Evolutionary conservation across 108 stramenopile genomes (phyloP).

Genomic region (Cylindrotheca closterium): DNA sequence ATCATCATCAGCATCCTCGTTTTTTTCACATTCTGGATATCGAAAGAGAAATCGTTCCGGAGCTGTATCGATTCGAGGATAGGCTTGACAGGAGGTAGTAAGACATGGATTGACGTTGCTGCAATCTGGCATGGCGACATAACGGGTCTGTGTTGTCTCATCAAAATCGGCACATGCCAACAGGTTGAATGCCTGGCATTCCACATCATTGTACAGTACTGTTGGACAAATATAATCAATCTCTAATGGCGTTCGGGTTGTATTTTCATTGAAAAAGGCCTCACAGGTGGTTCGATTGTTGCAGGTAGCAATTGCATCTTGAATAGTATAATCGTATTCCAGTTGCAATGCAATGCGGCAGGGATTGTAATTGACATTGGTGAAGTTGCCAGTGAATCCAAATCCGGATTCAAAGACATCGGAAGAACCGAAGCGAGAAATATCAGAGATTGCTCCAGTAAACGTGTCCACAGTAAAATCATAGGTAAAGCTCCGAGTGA

Average conservation of each 20-base stretch:
- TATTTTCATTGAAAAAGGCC: not conserved
- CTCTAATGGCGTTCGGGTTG: not conserved
- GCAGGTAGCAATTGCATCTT: not conserved
- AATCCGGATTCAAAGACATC: not conserved
- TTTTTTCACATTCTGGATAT: not conserved
- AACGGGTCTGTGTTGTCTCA: not conserved
- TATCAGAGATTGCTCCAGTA: not conserved
- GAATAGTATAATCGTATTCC: not conserved
- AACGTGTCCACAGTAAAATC: not conserved
- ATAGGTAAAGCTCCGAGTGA: not conserved
- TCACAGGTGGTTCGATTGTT: not conserved
- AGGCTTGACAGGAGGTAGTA: constrained; percentile 1
- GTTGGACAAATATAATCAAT: not conserved
- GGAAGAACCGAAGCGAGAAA: not conserved
- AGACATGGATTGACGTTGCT: not conserved
- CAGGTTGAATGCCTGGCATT: not conserved
- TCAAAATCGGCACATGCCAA: not conserved
- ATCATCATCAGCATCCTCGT: no score
- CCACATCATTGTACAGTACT: not conserved
- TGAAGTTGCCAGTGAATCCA: not conserved
- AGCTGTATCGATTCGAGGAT: not conserved
- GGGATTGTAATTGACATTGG: not conserved
- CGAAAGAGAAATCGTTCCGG: not conserved
- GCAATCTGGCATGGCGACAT: not conserved
- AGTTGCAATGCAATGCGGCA: not conserved